Percentiles rank a stretch among this genome's conserved stretches.
phyloP scores from a whole-genome alignment of 148 eudicot genomes.

The Chenopodium album region DNA sequence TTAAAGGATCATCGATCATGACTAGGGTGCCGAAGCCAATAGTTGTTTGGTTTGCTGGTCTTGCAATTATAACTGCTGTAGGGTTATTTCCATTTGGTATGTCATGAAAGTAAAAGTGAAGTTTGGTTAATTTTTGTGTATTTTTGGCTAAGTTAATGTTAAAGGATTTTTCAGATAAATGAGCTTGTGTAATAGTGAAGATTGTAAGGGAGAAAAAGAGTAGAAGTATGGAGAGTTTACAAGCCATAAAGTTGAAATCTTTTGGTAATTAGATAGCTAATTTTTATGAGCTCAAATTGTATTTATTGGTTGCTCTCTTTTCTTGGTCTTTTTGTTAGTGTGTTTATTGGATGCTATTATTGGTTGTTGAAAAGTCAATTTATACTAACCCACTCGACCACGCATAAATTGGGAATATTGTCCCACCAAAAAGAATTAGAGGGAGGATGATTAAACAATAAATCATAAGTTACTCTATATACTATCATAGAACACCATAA shows the following conservation, averaged over 20 bases:
- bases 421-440: too few relatives aligned
- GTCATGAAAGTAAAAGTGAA: conserved; percentile 63
- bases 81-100: conserved; percentile 44
- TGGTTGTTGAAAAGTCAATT: too few relatives aligned
- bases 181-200: conserved; percentile 8
- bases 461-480: too few relatives aligned
- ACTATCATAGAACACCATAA: too few relatives aligned
- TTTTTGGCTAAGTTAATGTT: background rate
- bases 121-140: conserved; percentile 35
- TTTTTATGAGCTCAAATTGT: too few relatives aligned
- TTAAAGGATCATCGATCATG: conserved; percentile 45
- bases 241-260: background rate
- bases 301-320: too few relatives aligned
- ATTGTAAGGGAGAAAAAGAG: background rate
- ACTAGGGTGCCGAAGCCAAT: conserved; percentile 42
- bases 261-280: background rate
- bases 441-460: too few relatives aligned
- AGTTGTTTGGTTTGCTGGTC: conserved; percentile 29
- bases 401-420: too few relatives aligned
- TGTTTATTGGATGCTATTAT: too few relatives aligned
- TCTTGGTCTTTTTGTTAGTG: too few relatives aligned
- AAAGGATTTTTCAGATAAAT: background rate
- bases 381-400: too few relatives aligned
- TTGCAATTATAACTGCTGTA: conserved; percentile 42
- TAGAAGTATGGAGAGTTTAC: background rate